Conservation (phyloP, 2,329 filamentous ascomycete species). For the Plenodomus tracheiphilus region DNA sequence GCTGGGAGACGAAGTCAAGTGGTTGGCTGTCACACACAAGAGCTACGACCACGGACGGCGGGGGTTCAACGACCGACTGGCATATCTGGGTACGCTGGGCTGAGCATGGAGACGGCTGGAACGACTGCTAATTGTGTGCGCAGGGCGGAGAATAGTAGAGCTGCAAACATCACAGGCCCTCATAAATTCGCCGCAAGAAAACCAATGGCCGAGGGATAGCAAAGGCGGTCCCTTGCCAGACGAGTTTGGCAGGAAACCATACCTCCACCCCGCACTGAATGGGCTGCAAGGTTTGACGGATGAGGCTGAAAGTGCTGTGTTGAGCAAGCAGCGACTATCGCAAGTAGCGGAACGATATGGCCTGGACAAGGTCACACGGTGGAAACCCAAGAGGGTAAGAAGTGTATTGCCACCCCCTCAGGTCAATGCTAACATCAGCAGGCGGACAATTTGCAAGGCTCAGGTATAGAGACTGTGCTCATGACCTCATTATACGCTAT, state of each 20-base stretch:
- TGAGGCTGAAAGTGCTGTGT: conserved; percentile 62
- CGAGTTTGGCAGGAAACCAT: conserved; percentile 62
- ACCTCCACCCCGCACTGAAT: conserved; percentile 69
- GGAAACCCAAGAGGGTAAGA: conserved; percentile 82
- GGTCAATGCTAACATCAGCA: conserved; percentile 31
- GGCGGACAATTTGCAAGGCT: conserved; percentile 69
- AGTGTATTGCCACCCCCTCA: conserved; percentile 3
- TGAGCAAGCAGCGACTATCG: conserved; percentile 68
- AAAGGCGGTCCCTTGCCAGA: conserved; percentile 29
- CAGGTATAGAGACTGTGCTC: conserved; percentile 75
- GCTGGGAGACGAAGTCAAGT: conserved; percentile 90
- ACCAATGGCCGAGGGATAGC: conserved; percentile 23
- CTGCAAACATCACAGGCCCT: conserved; percentile 68
- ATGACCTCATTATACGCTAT: conserved; percentile 81
- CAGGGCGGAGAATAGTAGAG: conserved; percentile 66
- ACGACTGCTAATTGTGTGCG: conserved; percentile 14
- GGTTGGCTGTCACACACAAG: conserved; percentile 96
- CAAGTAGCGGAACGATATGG: conserved; percentile 71
- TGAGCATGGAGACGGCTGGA: neutral
- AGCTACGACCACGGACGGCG: conserved; percentile 94
- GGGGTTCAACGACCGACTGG: conserved; percentile 91
- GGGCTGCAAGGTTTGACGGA: conserved; percentile 73
- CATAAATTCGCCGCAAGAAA: conserved; percentile 52
- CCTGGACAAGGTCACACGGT: conserved; percentile 75
- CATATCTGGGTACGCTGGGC: conserved; percentile 71